Conservation (phyloP, 352 stramenopile genomes). For the Phytophthora chlamydospora region DNA sequence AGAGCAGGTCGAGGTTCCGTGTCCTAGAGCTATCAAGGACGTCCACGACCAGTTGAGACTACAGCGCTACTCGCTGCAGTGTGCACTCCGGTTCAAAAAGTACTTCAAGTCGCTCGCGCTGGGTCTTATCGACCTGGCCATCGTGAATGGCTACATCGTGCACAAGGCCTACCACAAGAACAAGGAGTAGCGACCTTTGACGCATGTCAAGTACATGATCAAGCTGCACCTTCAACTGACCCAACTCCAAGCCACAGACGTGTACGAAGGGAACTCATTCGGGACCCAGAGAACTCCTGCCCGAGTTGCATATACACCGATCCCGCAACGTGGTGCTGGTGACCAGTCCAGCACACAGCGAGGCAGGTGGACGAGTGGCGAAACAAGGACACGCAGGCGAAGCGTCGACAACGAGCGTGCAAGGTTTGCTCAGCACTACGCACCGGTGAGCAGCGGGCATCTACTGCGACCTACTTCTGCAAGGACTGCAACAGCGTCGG, state of each 20-base stretch:
- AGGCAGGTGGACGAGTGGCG: too few relatives aligned
- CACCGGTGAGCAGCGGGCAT: background rate
- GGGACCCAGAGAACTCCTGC: too few relatives aligned
- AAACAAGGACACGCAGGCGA: too few relatives aligned
- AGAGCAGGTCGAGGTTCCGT: background rate
- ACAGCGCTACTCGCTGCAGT: constrained; percentile 22
- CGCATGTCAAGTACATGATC: too few relatives aligned
- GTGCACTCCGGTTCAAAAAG: constrained; percentile 13
- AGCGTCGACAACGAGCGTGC: too few relatives aligned
- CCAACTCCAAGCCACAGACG: too few relatives aligned
- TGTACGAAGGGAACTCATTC: too few relatives aligned
- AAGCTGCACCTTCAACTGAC: too few relatives aligned
- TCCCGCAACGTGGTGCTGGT: too few relatives aligned
- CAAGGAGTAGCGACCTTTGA: too few relatives aligned
- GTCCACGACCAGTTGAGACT: constrained; percentile 19
- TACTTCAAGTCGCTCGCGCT: constrained; percentile 31
- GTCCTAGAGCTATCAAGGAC: background rate
- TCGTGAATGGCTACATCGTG: constrained; percentile 27
- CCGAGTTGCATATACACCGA: too few relatives aligned
- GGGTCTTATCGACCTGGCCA: constrained; percentile 20
- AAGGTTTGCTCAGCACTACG: background rate
- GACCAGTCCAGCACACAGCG: too few relatives aligned
- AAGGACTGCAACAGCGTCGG: background rate
- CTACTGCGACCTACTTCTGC: constrained; percentile 5
- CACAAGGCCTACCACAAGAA: constrained; percentile 14